Base-by-base conservation (phyloP, 192 early-diverging fungal genomes). In the Backusella tuberculispora region DNA sequence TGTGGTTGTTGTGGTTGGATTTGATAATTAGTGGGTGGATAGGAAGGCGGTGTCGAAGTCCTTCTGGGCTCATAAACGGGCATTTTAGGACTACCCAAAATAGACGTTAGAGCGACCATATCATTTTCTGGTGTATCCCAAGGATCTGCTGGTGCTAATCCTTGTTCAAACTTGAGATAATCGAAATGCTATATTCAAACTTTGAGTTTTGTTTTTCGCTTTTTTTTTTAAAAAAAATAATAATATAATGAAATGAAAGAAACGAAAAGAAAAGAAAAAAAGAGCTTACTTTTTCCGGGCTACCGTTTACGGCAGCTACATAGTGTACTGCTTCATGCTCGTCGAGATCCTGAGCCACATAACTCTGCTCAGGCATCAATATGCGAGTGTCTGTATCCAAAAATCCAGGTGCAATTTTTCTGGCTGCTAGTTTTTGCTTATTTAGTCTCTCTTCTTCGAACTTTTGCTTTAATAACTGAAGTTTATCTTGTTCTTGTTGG, bases 321-420 rank as follows among this genome's bases (percentile, higher is more conserved):
- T 48, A 34, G 10, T 45, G 42, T 44, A 66, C 34, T 15, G 37
- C 2, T 42, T 24, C 34, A 67, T 24, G 42, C 4, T 46, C 44
- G 1, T 40, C 24, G 14, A 69, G 45, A 13, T 69, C 45, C 15
- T 45, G 42, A 53, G 74, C 21, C 12, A 15, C 17, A 15, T 75
- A 75, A 15, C 24, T 48, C 38, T 66, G 76, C 17, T 78, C 50
- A n/a, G 76, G 76, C 6, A 84, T 86, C 46, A 91, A 72, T 50
- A 91, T 87, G 13, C 86, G 76, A 9, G 82, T 77, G 72, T 87
- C 86, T n/a, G 86, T 87, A 74, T 89, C 88, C 67, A 89, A 47
- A 74, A 90, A 87, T 17, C 90, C 90, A 41, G 90, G 90, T 1
- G 90, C 89, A 73, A 90, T 87, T 80, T 88, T 89, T 21, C 88